phyloP scores from a whole-genome alignment of 768 basidiomycete species.

The Rhodotorula toruloides region DNA sequence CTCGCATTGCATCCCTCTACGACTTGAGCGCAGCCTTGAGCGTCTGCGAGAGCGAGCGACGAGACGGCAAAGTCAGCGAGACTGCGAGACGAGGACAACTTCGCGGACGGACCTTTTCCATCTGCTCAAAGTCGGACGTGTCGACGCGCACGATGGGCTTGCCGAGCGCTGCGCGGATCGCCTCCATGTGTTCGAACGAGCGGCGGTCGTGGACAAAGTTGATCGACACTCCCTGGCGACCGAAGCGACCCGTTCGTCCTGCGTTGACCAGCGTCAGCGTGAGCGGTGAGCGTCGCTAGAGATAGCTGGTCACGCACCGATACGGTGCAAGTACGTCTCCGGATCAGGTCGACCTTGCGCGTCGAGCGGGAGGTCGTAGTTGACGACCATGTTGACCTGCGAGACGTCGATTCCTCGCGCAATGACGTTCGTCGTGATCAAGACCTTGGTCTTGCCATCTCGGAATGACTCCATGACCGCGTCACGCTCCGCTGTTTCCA shows the following conservation, averaged over 20 bases:
- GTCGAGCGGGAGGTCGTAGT: slow-evolving; percentile 61
- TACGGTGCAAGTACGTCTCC: slow-evolving; percentile 96
- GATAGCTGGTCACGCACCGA: slow-evolving; percentile 57
- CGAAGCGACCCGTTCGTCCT: slow-evolving; percentile 98
- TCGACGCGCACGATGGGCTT: slow-evolving; percentile 79
- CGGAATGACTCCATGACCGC: slow-evolving; percentile 89
- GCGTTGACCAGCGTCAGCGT: background rate
- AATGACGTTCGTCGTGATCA: slow-evolving; percentile 98
- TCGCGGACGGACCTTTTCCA: slow-evolving; percentile 65
- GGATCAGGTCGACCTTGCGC: slow-evolving; percentile 63
- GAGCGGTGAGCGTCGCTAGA: slow-evolving; percentile 11
- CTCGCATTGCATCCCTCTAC: background rate
- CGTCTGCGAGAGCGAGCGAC: slow-evolving; percentile 11
- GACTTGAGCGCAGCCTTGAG: slow-evolving; percentile 37
- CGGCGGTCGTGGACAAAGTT: slow-evolving; percentile 90
- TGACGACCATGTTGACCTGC: slow-evolving; percentile 99
- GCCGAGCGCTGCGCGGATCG: slow-evolving; percentile 65
- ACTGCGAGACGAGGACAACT: background rate
- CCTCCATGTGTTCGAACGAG: slow-evolving; percentile 84
- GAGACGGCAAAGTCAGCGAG: background rate
- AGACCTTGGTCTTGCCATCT: slow-evolving; percentile 89
- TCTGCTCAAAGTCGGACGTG: slow-evolving; percentile 82
- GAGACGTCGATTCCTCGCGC: slow-evolving; percentile 97
- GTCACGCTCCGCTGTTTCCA: slow-evolving; percentile 84
- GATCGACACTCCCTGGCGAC: slow-evolving; percentile 91